Evolutionary conservation across 345 rosid genomes (phyloP), one percentile per base, ranked within the genome.

Genomic region (Hibiscus mutabilis): DNA sequence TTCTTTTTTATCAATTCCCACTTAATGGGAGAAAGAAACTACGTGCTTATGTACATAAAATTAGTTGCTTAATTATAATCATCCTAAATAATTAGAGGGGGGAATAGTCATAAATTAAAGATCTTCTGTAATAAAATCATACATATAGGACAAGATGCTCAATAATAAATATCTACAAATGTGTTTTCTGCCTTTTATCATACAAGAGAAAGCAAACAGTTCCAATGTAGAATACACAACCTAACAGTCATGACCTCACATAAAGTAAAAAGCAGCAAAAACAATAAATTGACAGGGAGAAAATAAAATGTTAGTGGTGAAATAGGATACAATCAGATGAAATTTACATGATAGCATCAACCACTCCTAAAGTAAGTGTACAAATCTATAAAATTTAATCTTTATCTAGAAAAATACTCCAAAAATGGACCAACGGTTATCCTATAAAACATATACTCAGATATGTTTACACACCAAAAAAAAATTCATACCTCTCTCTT

Each of bases 401-500:
- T 53, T 31, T 53, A 56, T 33, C 24, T 37, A 40, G 56, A 40
- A 42, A 64, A 24, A 21, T 29, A 14, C 35, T 14, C 12, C 9
- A 6, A 35, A 35, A 35, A 35, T 6, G 25, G 22, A 42, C 52
- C 55, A 25, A 60, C 40, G 19, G 37, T 44, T 75, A 29, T 57
- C 47, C 29, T 31, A 27, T 29, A 56, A 64, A 56, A 27, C 33
- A 2, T 37, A 73, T 27, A 22, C 49, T 19, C 33, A n/a, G n/a
- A 51, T 51, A 72, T 46, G 25, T 11, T 29, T n/a, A 31, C 56
- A 7, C 22, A 8, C 60, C 60, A 53, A 7, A 67, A 16, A 42
- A 60, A 18, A 15, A 16, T n/a, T 8, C 76, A 59, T 73, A 91
- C 99, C 96, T 85, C 74, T 86, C 80, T 77, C 78, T 78, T 91